Conservation (phyloP, 768 basidiomycete genomes). For the Rhizopogon sp. region DNA sequence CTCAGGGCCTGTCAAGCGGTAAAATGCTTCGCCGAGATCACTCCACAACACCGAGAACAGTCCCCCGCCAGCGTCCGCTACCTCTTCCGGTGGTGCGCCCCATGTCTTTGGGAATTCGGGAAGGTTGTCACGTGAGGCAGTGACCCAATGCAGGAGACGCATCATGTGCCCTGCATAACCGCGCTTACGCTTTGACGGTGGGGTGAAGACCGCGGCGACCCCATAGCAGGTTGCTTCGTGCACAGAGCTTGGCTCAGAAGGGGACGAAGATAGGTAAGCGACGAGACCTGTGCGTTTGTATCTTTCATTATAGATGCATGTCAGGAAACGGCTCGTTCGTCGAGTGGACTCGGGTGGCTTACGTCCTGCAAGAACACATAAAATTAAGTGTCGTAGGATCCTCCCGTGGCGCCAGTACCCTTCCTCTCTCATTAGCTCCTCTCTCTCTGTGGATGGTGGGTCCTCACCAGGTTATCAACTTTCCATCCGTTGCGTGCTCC, state of each 20-base stretch:
- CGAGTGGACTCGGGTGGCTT: slow-evolving; percentile 12
- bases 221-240: slow-evolving; percentile 42
- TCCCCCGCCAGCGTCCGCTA: slow-evolving; percentile 32
- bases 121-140: slow-evolving; percentile 31
- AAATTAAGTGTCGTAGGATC: slow-evolving; percentile 46
- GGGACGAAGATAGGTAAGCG: slow-evolving; percentile 15
- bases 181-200: slow-evolving; percentile 39
- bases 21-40: slow-evolving; percentile 46
- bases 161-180: slow-evolving; percentile 64
- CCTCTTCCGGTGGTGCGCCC: slow-evolving; percentile 38
- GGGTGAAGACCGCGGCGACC: slow-evolving; percentile 55
- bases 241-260: background rate
- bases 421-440: slow-evolving; percentile 12
- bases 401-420: slow-evolving; percentile 50
- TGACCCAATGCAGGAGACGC: slow-evolving; percentile 55
- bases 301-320: slow-evolving; percentile 23
- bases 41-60: slow-evolving; percentile 48
- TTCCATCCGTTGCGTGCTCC: slow-evolving; percentile 42
- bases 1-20: slow-evolving; percentile 35
- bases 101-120: slow-evolving; percentile 34
- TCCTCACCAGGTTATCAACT: slow-evolving; percentile 45
- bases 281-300: slow-evolving; percentile 28
- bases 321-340: background rate
- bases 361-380: slow-evolving; percentile 58
- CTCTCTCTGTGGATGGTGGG: background rate